Percentiles rank a stretch among this genome's conserved stretches.
phyloP scores from a whole-genome alignment of 768 basidiomycete genomes.

The Sistotremastrum niveocremeum region DNA sequence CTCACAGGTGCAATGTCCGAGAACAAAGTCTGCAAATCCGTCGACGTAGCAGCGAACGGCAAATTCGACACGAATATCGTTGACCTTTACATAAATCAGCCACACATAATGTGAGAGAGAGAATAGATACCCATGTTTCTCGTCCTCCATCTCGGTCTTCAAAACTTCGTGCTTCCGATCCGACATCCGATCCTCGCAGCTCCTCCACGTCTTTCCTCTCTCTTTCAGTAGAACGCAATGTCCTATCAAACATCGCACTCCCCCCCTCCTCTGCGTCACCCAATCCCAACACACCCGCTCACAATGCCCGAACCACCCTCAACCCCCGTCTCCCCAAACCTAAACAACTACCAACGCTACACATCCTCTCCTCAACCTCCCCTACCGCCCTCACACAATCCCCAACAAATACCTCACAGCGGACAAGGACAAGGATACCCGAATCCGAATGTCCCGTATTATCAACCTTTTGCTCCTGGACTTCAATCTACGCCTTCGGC shows the following conservation, averaged over 20 bases:
- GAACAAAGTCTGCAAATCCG: conserved; percentile 83
- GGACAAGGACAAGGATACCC: conserved; percentile 23
- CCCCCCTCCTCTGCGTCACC: conserved; percentile 75
- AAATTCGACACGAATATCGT: conserved; percentile 92
- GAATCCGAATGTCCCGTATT: conserved; percentile 33
- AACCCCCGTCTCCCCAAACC: conserved; percentile 49
- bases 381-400: conserved; percentile 16
- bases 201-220: no score
- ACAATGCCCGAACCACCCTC: conserved; percentile 75
- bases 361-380: conserved; percentile 41
- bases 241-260: conserved; percentile 25
- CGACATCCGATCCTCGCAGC: background rate
- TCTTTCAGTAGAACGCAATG: no score
- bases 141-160: background rate
- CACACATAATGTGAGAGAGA: background rate
- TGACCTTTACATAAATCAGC: conserved; percentile 29
- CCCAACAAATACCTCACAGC: conserved; percentile 10
- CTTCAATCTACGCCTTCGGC: conserved; percentile 17
- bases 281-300: conserved; percentile 77
- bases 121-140: background rate
- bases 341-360: conserved; percentile 58
- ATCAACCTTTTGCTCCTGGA: conserved; percentile 23
- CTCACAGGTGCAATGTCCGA: conserved; percentile 93
- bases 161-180: background rate
- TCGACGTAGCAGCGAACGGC: conserved; percentile 81